A percentile compares a stretch with the other conserved stretches of the same genome.
phyloP scores from a whole-genome alignment of 768 basidiomycete species.

The Pisolithus orientalis region DNA sequence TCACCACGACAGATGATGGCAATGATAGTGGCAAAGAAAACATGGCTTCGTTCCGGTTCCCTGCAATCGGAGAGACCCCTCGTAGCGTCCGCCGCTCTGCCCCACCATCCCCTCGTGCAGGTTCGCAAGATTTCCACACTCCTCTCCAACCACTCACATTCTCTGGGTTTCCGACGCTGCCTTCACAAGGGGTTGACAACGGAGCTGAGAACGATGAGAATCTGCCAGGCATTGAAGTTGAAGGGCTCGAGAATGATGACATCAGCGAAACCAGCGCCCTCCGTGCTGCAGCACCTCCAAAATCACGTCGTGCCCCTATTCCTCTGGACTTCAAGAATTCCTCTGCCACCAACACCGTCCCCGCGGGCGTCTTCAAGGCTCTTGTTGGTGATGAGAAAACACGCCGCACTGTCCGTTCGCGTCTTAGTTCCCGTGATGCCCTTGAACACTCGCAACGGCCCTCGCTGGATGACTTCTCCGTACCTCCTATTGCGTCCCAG shows the following conservation, averaged over 20 bases:
- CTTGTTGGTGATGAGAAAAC: conserved; percentile 64
- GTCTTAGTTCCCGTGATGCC: conserved; percentile 67
- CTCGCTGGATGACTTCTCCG: conserved; percentile 71
- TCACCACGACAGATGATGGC: conserved; percentile 28
- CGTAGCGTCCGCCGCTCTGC: conserved; percentile 42
- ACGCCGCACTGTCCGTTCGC: conserved; percentile 66
- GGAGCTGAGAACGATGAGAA: conserved; percentile 6
- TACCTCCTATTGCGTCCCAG: conserved; percentile 62
- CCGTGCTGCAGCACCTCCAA: conserved; percentile 15
- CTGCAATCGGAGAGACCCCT: conserved; percentile 45
- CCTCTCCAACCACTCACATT: conserved; percentile 51
- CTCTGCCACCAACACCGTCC: conserved; percentile 65
- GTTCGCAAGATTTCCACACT: conserved; percentile 15
- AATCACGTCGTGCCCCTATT: conserved; percentile 64
- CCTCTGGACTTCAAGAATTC: conserved; percentile 74
- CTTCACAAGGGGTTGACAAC: conserved; percentile 17
- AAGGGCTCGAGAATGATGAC: conserved; percentile 13
- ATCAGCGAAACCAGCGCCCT: conserved; percentile 1
- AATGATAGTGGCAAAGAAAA: conserved; percentile 49
- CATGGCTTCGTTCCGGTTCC: conserved; percentile 77
- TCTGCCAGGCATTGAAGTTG: conserved; percentile 1
- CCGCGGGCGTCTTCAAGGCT: conserved; percentile 83
- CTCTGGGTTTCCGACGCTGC: conserved; percentile 47
- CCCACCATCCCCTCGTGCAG: conserved; percentile 32
- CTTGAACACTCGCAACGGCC: conserved; percentile 63